Percentiles rank a stretch among this genome's conserved stretches.
Conservation (phyloP, 805 yeast genomes). For the Cyberlindnera japonica region DNA sequence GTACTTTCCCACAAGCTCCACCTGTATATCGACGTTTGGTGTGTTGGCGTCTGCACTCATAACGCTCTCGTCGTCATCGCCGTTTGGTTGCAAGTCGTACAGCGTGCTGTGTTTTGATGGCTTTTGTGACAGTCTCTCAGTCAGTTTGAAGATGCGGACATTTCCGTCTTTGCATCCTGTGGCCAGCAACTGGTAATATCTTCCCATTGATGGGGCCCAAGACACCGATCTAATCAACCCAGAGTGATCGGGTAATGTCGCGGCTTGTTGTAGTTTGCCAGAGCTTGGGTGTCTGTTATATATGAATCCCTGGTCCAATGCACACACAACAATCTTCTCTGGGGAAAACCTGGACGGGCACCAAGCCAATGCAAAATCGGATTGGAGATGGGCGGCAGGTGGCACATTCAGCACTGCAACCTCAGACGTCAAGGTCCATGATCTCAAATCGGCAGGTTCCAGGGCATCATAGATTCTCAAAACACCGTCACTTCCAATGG, state of each 20-base stretch:
- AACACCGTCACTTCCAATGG: slow-evolving; percentile 86
- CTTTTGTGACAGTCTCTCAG: slow-evolving; percentile 35
- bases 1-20: slow-evolving; percentile 62
- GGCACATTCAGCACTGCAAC: slow-evolving; percentile 61
- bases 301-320: slow-evolving; percentile 83
- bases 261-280: slow-evolving; percentile 52
- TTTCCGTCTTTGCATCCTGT: slow-evolving; percentile 95
- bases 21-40: slow-evolving; percentile 32
- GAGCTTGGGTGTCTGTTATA: slow-evolving; percentile 47
- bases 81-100: not conserved
- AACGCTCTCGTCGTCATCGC: slow-evolving; percentile 17
- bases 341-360: slow-evolving; percentile 80
- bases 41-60: slow-evolving; percentile 25
- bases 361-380: slow-evolving; percentile 86
- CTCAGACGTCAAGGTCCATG: slow-evolving; percentile 78
- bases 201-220: slow-evolving; percentile 97
- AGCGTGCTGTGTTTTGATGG: not conserved
- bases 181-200: slow-evolving; percentile 82
- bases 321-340: slow-evolving; percentile 80
- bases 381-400: slow-evolving; percentile 77
- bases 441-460: slow-evolving; percentile 83
- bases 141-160: slow-evolving; percentile 78
- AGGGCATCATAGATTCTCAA: slow-evolving; percentile 81
- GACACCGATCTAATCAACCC: slow-evolving; percentile 84
- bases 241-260: slow-evolving; percentile 75